These are phyloP conservation scores for Pseudocohnilembus persalinus DNA, from an alignment of 169 alveolate genomes.

Conservation along the genomic window DNA sequence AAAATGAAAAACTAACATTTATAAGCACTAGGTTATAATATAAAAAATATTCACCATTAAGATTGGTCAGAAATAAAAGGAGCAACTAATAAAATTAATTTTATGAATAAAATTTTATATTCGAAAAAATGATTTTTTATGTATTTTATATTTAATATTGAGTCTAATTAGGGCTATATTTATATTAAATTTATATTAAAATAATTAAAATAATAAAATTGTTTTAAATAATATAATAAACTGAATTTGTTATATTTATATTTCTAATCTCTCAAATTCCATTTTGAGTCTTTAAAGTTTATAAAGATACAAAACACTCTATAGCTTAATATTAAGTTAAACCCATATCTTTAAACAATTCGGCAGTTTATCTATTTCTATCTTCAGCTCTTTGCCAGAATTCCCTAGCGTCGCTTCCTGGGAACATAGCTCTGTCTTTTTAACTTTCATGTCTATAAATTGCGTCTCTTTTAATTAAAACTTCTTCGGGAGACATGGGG, in stretches of 20 bases:
- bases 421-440: slow-evolving; percentile 54
- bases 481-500: slow-evolving; percentile 54
- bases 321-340: slow-evolving; percentile 28
- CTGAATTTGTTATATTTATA: too few species aligned
- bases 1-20: neutral
- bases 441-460: slow-evolving; percentile 46
- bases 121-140: too few species aligned
- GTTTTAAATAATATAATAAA: neutral
- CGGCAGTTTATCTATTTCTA: slow-evolving; percentile 45
- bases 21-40: neutral
- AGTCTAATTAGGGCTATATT: too few species aligned
- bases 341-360: slow-evolving; percentile 19
- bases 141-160: too few species aligned
- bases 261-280: neutral
- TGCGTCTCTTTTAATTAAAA: slow-evolving; percentile 41
- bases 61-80: neutral
- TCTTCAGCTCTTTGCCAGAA: slow-evolving; percentile 50
- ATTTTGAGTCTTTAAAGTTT: neutral
- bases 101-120: too few species aligned
- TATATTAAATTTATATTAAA: too few species aligned
- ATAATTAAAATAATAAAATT: too few species aligned
- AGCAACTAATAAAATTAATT: neutral
- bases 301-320: slow-evolving; percentile 35
- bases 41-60: neutral
- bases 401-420: slow-evolving; percentile 50